Conservation (phyloP, 2,329 filamentous ascomycete genomes). For the Dichotomopilus funicola region DNA sequence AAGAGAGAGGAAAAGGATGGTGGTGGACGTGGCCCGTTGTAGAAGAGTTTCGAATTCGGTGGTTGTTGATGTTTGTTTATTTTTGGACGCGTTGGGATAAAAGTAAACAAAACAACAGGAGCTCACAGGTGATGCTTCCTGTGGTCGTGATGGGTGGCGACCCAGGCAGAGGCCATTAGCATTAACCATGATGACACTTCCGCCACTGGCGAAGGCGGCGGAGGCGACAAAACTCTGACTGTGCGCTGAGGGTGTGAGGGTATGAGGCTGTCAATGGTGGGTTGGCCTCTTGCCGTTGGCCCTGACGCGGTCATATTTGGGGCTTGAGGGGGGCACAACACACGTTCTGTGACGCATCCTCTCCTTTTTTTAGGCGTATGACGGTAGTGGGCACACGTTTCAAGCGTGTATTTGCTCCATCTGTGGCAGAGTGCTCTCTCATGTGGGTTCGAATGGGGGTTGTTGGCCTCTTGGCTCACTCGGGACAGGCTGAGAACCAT, state of each 20-base stretch:
- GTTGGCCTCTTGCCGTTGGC: neutral
- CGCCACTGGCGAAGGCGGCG: constrained; percentile 12
- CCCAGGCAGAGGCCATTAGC: constrained; percentile 2
- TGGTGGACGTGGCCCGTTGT: neutral
- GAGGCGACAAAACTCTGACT: neutral
- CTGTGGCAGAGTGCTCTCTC: neutral
- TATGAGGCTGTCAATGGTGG: neutral
- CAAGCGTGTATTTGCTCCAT: constrained; percentile 3
- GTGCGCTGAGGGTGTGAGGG: neutral
- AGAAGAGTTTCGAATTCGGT: neutral
- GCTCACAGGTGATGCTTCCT: neutral
- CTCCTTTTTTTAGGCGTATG: constrained; percentile 12
- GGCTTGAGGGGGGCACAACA: constrained; percentile 1
- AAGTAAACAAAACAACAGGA: constrained; percentile 18
- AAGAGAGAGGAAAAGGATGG: neutral
- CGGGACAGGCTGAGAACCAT: neutral
- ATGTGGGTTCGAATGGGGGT: too few species aligned
- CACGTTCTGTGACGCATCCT: constrained; percentile 1
- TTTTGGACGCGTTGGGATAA: constrained; percentile 6
- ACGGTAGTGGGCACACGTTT: constrained; percentile 9
- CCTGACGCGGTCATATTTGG: neutral
- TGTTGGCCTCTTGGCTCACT: too few species aligned
- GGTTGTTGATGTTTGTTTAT: constrained; percentile 8
- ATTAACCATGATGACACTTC: constrained; percentile 13
- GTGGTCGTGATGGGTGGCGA: neutral